Evolutionary conservation across 805 yeast species (phyloP), one percentile per base, ranked within the genome.

Genomic region (Kodamaea kakaduensis): DNA sequence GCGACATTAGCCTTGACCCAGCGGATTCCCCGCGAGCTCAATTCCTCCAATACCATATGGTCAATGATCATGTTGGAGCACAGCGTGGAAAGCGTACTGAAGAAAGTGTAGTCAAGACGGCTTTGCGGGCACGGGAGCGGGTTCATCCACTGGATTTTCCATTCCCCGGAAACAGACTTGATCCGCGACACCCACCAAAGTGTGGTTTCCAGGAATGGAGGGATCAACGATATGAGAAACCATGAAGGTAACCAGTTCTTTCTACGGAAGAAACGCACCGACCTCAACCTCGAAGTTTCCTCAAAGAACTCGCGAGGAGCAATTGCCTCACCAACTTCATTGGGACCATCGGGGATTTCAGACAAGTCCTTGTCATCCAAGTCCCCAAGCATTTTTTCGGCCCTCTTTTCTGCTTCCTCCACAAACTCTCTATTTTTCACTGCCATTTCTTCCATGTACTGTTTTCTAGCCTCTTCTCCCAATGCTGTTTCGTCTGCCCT

Each of bases 211-310:
- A 61, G 52, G 31, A 51, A 54, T 41, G 69, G 69, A 34, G 51
- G 52, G 5, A 61, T 56, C 17, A 69, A 59, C 30, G 61, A 63
- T 3, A 72, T 59, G 27, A 76, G 48, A 47, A 75, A 72, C 81
- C 81, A 76, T 28, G 73, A 69, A 8, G 69, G 53, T 0, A 80
- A 80, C 81, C 81, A 76, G 39, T 68, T 71, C 36, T 64, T 67
- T 17, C 75, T 54, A 18, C 78, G 53, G 47, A 67, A 75, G 41
- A 69, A 70, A 52, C 54, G 61, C 12, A 26, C 19, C 15, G 29
- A 26, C 9, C 29, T 7, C n/a, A 26, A 19, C n/a, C n/a, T n/a
- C n/a, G n/a, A n/a, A n/a, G n/a, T n/a, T n/a, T n/a, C n/a, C 55
- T 42, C n/a, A n/a, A n/a, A n/a, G n/a, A n/a, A n/a, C n/a, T n/a